Conservation (phyloP, 2,329 filamentous ascomycete genomes). For the Botryotinia convoluta region DNA sequence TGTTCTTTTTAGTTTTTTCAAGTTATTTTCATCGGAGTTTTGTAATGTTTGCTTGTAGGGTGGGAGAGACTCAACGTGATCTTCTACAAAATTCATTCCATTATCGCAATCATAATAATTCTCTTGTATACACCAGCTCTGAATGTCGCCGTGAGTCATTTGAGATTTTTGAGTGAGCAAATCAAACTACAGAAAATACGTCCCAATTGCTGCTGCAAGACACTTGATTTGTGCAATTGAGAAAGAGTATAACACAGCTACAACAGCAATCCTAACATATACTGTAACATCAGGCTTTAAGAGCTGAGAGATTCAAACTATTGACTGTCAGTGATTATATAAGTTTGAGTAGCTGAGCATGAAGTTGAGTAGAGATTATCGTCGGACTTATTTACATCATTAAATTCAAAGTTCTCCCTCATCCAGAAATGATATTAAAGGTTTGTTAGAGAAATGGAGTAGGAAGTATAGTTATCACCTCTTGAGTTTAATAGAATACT, state of each 20-base stretch:
- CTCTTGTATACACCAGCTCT: background rate
- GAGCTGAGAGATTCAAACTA: too few relatives aligned
- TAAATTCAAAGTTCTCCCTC: background rate
- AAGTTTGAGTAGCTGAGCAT: background rate
- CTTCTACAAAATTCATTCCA: background rate
- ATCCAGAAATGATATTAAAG: too few relatives aligned
- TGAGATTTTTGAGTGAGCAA: background rate
- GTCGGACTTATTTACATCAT: background rate
- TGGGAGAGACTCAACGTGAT: background rate
- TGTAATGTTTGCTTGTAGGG: background rate
- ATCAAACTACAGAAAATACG: background rate
- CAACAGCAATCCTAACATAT: too few relatives aligned
- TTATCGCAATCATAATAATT: background rate
- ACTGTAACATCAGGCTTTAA: too few relatives aligned
- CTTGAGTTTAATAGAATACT: background rate
- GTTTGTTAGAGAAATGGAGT: background rate
- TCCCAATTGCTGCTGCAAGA: background rate
- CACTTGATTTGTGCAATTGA: too few relatives aligned
- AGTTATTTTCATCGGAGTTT: background rate
- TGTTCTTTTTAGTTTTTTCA: background rate
- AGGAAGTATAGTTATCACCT: background rate
- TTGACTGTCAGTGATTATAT: too few relatives aligned
- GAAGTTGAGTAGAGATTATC: background rate
- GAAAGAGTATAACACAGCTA: too few relatives aligned
- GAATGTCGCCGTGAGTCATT: accelerated